Conservation (phyloP, 2,329 filamentous ascomycete species). For the Macrophomina tecta region DNA sequence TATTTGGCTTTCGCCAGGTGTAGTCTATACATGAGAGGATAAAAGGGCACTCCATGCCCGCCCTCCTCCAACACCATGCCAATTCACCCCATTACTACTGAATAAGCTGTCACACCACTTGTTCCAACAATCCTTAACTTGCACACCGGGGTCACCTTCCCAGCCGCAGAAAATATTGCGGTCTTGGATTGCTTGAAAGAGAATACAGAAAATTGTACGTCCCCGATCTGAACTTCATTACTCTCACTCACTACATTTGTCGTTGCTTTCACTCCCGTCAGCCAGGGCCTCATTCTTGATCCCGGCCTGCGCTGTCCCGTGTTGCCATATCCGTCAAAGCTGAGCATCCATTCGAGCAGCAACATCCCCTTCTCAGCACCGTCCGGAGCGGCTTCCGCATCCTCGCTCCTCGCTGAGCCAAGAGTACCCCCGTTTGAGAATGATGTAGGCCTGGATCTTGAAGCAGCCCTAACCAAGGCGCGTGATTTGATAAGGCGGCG, state of each 20-base stretch:
- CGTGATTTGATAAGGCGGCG: slow-evolving; percentile 49
- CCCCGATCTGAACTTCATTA: background rate
- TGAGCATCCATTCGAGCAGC: slow-evolving; percentile 50
- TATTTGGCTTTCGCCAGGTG: too few relatives aligned
- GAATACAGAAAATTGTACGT: too few relatives aligned
- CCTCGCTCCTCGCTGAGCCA: slow-evolving; percentile 51
- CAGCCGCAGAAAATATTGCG: too few relatives aligned
- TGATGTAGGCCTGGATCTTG: slow-evolving; percentile 45
- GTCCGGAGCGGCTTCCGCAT: slow-evolving; percentile 41
- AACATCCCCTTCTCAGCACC: slow-evolving; percentile 43
- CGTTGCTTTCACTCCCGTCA: slow-evolving; percentile 33
- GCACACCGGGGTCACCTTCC: too few relatives aligned
- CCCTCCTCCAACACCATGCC: too few relatives aligned
- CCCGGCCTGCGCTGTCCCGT: slow-evolving; percentile 50
- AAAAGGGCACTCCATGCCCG: too few relatives aligned
- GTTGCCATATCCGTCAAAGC: slow-evolving; percentile 47
- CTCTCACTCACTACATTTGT: slow-evolving; percentile 30
- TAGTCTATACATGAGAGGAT: too few relatives aligned
- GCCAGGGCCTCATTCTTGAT: slow-evolving; percentile 43
- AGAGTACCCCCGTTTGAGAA: slow-evolving; percentile 51
- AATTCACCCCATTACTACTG: too few relatives aligned
- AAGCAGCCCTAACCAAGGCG: slow-evolving; percentile 53
- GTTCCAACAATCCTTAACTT: too few relatives aligned
- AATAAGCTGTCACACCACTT: too few relatives aligned
- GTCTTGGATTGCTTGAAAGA: too few relatives aligned